These are phyloP conservation scores for Neurospora intermedia DNA, from an alignment of 495 filamentous ascomycete species.

Conservation along the genomic window DNA sequence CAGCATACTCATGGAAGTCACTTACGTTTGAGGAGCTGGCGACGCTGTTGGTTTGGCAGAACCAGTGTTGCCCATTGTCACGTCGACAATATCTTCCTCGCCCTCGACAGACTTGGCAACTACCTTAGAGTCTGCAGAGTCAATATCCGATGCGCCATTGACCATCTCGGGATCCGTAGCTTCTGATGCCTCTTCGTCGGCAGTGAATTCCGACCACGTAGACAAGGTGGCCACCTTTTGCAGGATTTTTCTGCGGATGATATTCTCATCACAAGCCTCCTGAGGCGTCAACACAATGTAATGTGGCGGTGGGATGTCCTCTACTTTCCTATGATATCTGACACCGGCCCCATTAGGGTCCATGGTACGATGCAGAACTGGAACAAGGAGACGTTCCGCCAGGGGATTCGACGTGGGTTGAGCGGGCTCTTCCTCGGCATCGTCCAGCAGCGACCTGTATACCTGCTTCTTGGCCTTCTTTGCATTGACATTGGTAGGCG, in stretches of 20 bases:
- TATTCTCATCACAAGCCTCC: slow-evolving; percentile 39
- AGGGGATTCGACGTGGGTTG: slow-evolving; percentile 49
- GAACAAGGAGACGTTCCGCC: slow-evolving; percentile 63
- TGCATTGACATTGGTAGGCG: slow-evolving; percentile 55
- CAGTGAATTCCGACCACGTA: slow-evolving; percentile 30
- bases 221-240: slow-evolving; percentile 38
- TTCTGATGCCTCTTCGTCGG: slow-evolving; percentile 40
- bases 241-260: slow-evolving; percentile 39
- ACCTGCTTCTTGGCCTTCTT: slow-evolving; percentile 35
- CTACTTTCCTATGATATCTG: slow-evolving; percentile 14
- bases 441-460: slow-evolving; percentile 32
- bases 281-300: slow-evolving; percentile 40
- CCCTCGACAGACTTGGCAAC: slow-evolving; percentile 70
- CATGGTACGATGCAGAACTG: slow-evolving; percentile 56
- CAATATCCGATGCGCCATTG: slow-evolving; percentile 60
- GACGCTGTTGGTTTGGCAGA: slow-evolving; percentile 11
- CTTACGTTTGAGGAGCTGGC: slow-evolving; percentile 11
- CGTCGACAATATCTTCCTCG: slow-evolving; percentile 84
- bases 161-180: slow-evolving; percentile 58
- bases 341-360: slow-evolving; percentile 6
- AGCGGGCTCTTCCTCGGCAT: slow-evolving; percentile 48
- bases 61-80: slow-evolving; percentile 64
- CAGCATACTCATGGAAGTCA: background rate
- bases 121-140: slow-evolving; percentile 59
- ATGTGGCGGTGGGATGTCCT: slow-evolving; percentile 29